Percentiles rank a stretch among this genome's conserved stretches.
Conservation (phyloP, 306 rosid species). For the Malus domestica region DNA sequence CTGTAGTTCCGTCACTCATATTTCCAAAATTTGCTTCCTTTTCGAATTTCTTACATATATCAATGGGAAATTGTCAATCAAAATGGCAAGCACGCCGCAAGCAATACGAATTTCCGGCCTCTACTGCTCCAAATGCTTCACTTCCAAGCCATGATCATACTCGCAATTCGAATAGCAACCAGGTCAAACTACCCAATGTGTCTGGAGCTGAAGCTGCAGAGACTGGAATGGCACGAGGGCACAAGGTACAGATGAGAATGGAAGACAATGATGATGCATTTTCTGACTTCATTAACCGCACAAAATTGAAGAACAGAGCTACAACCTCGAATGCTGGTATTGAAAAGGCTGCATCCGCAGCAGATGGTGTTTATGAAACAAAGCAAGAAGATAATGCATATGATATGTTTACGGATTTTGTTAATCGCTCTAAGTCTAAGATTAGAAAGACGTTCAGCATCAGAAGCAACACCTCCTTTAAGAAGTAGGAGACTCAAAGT, state of each 20-base stretch:
- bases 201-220: background rate
- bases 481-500: background rate
- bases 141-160: background rate
- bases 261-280: slow-evolving; percentile 7
- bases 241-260: background rate
- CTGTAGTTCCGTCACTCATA: background rate
- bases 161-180: background rate
- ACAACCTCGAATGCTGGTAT: slow-evolving; percentile 13
- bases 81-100: background rate
- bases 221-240: background rate
- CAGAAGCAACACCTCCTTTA: slow-evolving; percentile 12
- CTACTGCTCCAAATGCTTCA: background rate
- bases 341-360: background rate
- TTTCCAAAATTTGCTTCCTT: background rate
- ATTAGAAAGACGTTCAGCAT: slow-evolving; percentile 21
- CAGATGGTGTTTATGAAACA: background rate
- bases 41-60: background rate
- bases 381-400: slow-evolving; percentile 6
- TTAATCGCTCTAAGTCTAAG: slow-evolving; percentile 15
- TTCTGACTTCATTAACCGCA: slow-evolving; percentile 17
- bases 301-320: slow-evolving; percentile 12
- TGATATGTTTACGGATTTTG: slow-evolving; percentile 16
- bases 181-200: background rate
- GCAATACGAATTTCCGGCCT: background rate
- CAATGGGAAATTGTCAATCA: slow-evolving; percentile 7